Evolutionary conservation across 2,329 filamentous ascomycete species (phyloP), one percentile per base, ranked within the genome.

Genomic region (Thielaviopsis euricoi): DNA sequence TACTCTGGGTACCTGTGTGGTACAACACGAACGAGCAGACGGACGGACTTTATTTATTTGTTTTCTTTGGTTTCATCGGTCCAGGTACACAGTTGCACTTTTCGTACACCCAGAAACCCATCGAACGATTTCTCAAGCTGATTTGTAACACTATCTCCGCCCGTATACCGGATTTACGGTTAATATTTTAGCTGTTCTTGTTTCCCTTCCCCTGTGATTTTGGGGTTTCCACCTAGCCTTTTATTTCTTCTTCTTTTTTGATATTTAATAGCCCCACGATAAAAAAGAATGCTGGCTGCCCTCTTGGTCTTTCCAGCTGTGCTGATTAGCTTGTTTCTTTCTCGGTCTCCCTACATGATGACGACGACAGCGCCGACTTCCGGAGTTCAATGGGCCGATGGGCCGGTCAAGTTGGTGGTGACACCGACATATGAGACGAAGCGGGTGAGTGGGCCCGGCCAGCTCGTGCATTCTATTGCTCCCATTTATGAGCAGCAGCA

Each of bases 351-450:
- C 1, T 67, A 64, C 63, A 64, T 66, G 58, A 69, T 72, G 62
- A 63, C 64, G 13, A 70, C 63, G 17, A 71, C 63, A 23, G 55
- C 62, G 65, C 69, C 65, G 22, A 66, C 62, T 51, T n/a, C 64
- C 64, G 57, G 61, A 59, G 29, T 53, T 19, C 23, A 56, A 29
- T 82, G 79, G 79, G 79, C 78, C 2, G 77, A 81, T 64, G 67
- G 69, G 40, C 79, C 79, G 37, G 73, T 81, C 66, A 71, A 71
- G 65, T 70, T 82, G 58, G 71, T 82, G 51, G 67, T 69, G 2
- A 81, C 78, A 57, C 78, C 78, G 19, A 73, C 76, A 60, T 76
- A 71, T 62, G 70, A 72, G 64, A 77, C 75, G 2, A 73, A 75
- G 60, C 76, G 76, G 71, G 76, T 77, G 60, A 57, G 58, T 29